A percentile compares a stretch with the other conserved stretches of the same genome.
phyloP scores from a whole-genome alignment of 1,139 yeast species.

The Geotrichum aggregatum region DNA sequence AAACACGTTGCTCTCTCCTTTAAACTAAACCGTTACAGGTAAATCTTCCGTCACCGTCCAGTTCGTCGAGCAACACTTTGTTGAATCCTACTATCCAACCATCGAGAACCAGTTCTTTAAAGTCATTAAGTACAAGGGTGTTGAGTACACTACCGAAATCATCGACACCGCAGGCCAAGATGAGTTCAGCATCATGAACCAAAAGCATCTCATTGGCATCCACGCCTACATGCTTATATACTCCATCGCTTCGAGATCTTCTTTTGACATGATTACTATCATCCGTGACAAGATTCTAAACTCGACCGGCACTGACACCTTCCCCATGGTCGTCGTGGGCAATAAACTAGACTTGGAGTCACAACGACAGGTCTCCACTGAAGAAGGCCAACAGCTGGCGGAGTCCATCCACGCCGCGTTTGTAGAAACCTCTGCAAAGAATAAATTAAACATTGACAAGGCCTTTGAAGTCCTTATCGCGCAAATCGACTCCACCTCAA shows the following conservation, averaged over 20 bases:
- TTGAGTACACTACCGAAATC: slow-evolving; percentile 78
- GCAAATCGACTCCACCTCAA: slow-evolving; percentile 62
- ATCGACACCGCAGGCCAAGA: slow-evolving; percentile 92
- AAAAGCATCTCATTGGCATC: slow-evolving; percentile 75
- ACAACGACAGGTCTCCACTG: slow-evolving; percentile 52
- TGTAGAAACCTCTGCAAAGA: slow-evolving; percentile 81
- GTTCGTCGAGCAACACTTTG: slow-evolving; percentile 83
- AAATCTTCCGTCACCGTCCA: slow-evolving; percentile 83
- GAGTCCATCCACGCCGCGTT: slow-evolving; percentile 59
- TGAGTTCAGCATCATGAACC: slow-evolving; percentile 79
- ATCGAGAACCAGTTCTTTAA: slow-evolving; percentile 86
- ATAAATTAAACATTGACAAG: slow-evolving; percentile 58
- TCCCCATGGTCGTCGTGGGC: slow-evolving; percentile 81
- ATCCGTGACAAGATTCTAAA: slow-evolving; percentile 83
- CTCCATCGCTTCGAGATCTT: slow-evolving; percentile 72
- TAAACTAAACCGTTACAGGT: slow-evolving; percentile 40
- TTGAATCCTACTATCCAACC: slow-evolving; percentile 88
- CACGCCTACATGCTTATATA: slow-evolving; percentile 83
- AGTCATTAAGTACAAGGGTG: slow-evolving; percentile 63
- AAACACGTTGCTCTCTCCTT: neutral
- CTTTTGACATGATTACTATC: slow-evolving; percentile 72
- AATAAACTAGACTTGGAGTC: slow-evolving; percentile 76
- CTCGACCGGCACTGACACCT: slow-evolving; percentile 63
- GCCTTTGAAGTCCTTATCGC: slow-evolving; percentile 66
- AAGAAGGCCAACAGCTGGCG: slow-evolving; percentile 66